Base-by-base conservation (phyloP, 1,139 yeast species). In the Kodamaea arcana region DNA sequence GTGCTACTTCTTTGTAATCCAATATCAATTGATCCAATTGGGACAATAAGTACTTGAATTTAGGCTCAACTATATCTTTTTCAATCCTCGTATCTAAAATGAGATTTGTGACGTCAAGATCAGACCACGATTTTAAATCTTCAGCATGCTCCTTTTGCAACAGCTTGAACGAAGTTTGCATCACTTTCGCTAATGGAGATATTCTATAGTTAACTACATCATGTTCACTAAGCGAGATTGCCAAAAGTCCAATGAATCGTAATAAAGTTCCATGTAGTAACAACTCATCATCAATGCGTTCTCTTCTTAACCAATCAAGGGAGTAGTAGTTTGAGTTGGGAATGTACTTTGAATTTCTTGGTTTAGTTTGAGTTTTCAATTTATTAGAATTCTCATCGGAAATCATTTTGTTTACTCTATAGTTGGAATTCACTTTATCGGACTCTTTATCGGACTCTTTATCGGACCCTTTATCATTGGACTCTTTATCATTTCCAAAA, bases 261-360 rank as follows among this genome's bases (percentile, higher is more conserved):
- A 68, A 59, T 41, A 69, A 51, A 57, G 63, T 61, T 0, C 64
- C 64, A 45, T 69, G 75, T 4, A 62, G 46, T 14, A 51, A 35
- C 28, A 60, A 49, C 23, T 58, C 54, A 15, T 51, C 48, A 40
- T 67, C 70, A 12, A 60, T 46, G 27, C 57, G 46, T 26, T 53
- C 44, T 9, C 56, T 46, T 10, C 46, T 42, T 12, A 66, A 41
- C 73, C 72, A 67, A 23, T 62, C 50, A 29, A 52, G 51, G 1
- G 64, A 54, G 44, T 61, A 67, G 37, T 50, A 53, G 38, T 66
- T 65, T 7, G 73, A 64, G 39, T 67, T 65, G 0, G 69, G 67
- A 6, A 62, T 48, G 38, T 59, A 65, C 13, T 48, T 39, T 3
- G 60, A 48, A n/a, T n/a, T n/a, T n/a, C n/a, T n/a, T 7, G 22